Percentiles rank a stretch among this genome's conserved stretches.
Conservation (phyloP, 805 yeast species). For the Candida glaebosa region DNA sequence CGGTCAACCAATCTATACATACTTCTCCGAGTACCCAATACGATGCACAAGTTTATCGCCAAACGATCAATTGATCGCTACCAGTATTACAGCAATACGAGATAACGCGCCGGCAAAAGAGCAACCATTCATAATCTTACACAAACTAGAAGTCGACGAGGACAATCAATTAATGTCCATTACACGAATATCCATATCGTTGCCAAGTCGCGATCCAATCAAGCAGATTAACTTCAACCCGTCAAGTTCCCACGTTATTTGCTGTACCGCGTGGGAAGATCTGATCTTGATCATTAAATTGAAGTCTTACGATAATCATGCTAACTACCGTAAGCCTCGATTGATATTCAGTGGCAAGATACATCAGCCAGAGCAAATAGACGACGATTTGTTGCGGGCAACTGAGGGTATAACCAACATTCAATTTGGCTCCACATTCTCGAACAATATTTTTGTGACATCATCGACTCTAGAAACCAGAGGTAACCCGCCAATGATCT, state of each 20-base stretch:
- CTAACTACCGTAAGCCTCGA: conserved; percentile 34
- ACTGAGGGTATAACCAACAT: conserved; percentile 88
- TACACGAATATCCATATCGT: conserved; percentile 66
- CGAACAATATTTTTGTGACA: conserved; percentile 36
- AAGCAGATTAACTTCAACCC: conserved; percentile 69
- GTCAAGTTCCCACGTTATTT: conserved; percentile 66
- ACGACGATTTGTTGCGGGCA: conserved; percentile 45
- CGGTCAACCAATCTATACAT: conserved; percentile 67
- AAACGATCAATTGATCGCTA: conserved; percentile 61
- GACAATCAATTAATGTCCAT: conserved; percentile 23
- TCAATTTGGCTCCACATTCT: conserved; percentile 43
- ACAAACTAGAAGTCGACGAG: conserved; percentile 26
- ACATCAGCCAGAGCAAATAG: conserved; percentile 5
- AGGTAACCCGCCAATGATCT: conserved; percentile 32
- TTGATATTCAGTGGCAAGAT: conserved; percentile 29
- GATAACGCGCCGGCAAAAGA: conserved; percentile 66
- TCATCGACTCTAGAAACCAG: conserved; percentile 34
- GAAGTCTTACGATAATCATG: conserved; percentile 49
- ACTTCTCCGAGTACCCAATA: conserved; percentile 70
- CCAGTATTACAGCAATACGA: conserved; percentile 72
- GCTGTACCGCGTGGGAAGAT: conserved; percentile 75
- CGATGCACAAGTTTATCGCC: conserved; percentile 73
- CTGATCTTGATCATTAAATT: conserved; percentile 74
- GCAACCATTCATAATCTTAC: conserved; percentile 71
- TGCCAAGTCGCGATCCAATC: conserved; percentile 86